Base-by-base conservation (phyloP, 2,329 filamentous ascomycete genomes). In the Aspergillus hortae region DNA sequence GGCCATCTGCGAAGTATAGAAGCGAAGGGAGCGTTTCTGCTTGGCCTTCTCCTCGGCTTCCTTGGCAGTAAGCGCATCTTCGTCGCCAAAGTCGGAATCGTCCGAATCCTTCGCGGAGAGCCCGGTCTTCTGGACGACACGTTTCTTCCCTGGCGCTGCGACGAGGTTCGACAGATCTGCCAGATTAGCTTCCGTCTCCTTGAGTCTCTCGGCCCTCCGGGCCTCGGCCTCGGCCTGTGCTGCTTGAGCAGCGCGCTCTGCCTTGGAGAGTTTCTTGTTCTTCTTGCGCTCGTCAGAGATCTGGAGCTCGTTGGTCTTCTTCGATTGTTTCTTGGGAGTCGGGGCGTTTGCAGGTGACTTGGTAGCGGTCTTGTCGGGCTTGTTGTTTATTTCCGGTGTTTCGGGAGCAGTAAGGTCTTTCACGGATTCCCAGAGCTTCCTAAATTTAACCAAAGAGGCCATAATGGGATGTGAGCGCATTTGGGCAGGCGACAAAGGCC, bases 1-100 rank as follows among this genome's bases (percentile, higher is more conserved):
- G 25, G 89, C 88, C 59, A 99, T 94, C 69, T 99, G 94, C 3
- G 92, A 96, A 2, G 95, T 97, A 80, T 99, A 99, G 79, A 99
- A 99, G 56, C 91, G 88, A 52, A 99, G 82, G 58, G 85, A 90
- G 79, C 95, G 96, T 80, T 94, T 96, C 71, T 89, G 89, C 54
- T 84, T 83, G 0, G 87, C 89, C 74, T 99, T 99, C 64, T 95
- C 90, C 40, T 88, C 89, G 1, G 90, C 87, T 55, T 92, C 85
- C 55, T 85, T 81, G 10, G 86, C 84, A 49, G 91, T 90, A 53
- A 97, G 81, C 4, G 79, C 76, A 14, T 89, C 87, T 68, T 96
- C 91, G 64, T 99, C 94, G 61, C 92, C 94, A 67, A 99, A 92
- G 76, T 99, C 94, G 2, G 91, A 95, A 62, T 89, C 82, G 55